A percentile compares a stretch with the other conserved stretches of the same genome.
Evolutionary conservation across 2,329 filamentous ascomycete species (phyloP).

Genomic region (Fusarium sororula): DNA sequence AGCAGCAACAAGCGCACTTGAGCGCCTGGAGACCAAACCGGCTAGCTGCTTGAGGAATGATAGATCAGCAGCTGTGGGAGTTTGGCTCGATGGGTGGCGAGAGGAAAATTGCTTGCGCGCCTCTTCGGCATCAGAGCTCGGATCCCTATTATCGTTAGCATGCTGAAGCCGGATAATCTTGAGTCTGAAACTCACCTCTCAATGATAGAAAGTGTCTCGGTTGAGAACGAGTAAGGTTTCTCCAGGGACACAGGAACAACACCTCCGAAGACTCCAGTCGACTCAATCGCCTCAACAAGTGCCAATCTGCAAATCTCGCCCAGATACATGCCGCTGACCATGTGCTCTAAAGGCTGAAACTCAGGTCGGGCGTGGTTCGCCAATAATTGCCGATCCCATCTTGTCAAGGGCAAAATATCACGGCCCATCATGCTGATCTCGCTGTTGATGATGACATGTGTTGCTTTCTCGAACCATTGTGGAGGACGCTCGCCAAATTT

Average conservation of each 20-base stretch:
- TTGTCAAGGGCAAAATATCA: conserved; percentile 66
- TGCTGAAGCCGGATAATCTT: no score
- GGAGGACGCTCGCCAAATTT: conserved; percentile 67
- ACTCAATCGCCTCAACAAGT: conserved; percentile 66
- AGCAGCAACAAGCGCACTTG: conserved; percentile 67
- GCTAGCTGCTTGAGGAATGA: conserved; percentile 62
- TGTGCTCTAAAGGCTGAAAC: conserved; percentile 70
- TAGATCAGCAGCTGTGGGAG: conserved; percentile 58
- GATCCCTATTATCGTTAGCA: conserved; percentile 54
- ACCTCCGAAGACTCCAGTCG: conserved; percentile 64
- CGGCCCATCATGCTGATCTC: conserved; percentile 74
- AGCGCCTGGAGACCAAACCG: conserved; percentile 64
- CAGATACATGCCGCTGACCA: conserved; percentile 72
- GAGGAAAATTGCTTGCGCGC: conserved; percentile 60
- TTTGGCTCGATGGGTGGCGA: conserved; percentile 57
- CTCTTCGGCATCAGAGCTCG: conserved; percentile 51
- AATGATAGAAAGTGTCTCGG: conserved; percentile 67
- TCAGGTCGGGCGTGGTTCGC: conserved; percentile 63
- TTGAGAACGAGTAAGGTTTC: conserved; percentile 66
- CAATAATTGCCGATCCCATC: conserved; percentile 67
- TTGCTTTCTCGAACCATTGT: conserved; percentile 66
- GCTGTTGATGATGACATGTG: conserved; percentile 73
- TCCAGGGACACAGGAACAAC: conserved; percentile 63
- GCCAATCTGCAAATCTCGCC: conserved; percentile 70
- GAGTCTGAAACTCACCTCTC: conserved; percentile 58